Conservation (phyloP, 148 eudicot species). For the Persicaria maculosa region DNA sequence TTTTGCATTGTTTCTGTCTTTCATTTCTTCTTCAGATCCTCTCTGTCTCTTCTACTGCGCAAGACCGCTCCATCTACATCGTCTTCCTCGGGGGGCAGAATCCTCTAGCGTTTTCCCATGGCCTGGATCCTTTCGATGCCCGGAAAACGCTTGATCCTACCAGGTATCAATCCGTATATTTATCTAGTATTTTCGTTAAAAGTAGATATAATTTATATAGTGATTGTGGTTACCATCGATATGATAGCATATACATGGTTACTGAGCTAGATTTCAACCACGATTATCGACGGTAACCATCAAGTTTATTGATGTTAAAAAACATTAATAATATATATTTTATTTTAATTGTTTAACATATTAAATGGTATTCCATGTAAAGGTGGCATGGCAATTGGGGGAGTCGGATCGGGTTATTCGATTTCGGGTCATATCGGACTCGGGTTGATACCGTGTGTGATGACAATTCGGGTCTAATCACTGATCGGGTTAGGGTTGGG, state of each 20-base stretch:
- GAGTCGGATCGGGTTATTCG: no score
- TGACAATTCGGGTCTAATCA: no score
- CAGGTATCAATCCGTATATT: neutral
- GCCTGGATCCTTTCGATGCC: conserved; percentile 2
- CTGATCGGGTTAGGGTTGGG: no score
- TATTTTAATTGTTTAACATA: neutral
- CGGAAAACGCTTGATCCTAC: neutral
- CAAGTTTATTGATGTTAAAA: neutral
- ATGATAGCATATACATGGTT: no score
- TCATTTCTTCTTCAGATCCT: neutral
- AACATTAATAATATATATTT: neutral
- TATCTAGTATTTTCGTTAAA: neutral
- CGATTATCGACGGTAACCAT: neutral
- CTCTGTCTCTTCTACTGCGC: neutral
- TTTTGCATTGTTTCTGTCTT: neutral
- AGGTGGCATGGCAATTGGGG: no score
- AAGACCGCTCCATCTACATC: conserved; percentile 10
- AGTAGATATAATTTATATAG: neutral
- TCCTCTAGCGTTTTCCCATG: neutral
- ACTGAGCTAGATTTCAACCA: no score
- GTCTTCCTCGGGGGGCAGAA: conserved; percentile 2
- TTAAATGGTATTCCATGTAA: no score
- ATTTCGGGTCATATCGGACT: no score
- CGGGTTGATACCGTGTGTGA: no score
- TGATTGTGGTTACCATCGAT: no score